phyloP scores from a whole-genome alignment of 2,329 filamentous ascomycete genomes.

The Venturia oleaginea region DNA sequence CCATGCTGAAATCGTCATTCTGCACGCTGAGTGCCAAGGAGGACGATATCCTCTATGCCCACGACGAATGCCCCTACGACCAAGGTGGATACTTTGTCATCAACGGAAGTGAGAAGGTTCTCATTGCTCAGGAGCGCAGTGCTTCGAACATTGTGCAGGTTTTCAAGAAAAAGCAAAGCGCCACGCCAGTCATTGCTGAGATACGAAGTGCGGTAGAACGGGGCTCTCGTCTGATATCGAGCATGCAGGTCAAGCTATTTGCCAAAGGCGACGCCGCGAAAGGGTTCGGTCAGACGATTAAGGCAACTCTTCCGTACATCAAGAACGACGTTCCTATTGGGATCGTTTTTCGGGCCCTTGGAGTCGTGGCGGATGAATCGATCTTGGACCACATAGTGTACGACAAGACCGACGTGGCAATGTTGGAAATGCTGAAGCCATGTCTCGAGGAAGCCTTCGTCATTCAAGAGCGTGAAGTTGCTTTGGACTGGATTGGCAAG shows the following conservation, averaged over 20 bases:
- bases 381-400: slow-evolving; percentile 98
- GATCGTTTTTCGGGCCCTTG: slow-evolving; percentile 89
- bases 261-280: slow-evolving; percentile 74
- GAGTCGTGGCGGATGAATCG: slow-evolving; percentile 94
- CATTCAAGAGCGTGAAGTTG: slow-evolving; percentile 90
- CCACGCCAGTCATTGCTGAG: slow-evolving; percentile 87
- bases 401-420: slow-evolving; percentile 87
- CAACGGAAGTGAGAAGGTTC: slow-evolving; percentile 96
- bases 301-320: slow-evolving; percentile 86
- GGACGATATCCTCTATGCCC: slow-evolving; percentile 77
- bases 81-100: slow-evolving; percentile 99
- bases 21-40: slow-evolving; percentile 78
- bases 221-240: slow-evolving; percentile 88
- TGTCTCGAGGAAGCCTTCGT: slow-evolving; percentile 96
- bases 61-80: slow-evolving; percentile 97
- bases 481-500: slow-evolving; percentile 91
- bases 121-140: slow-evolving; percentile 95
- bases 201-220: slow-evolving; percentile 95
- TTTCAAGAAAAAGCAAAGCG: slow-evolving; percentile 96
- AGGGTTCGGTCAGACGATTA: slow-evolving; percentile 78
- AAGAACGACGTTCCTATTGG: slow-evolving; percentile 89
- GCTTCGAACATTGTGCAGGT: slow-evolving; percentile 98
- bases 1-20: slow-evolving; percentile 97
- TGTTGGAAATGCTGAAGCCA: slow-evolving; percentile 94
- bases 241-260: slow-evolving; percentile 81